Percentiles rank a stretch among this genome's conserved stretches.
Evolutionary conservation across 495 filamentous ascomycete genomes (phyloP).

Genomic region (Aspergillus mulundensis): DNA sequence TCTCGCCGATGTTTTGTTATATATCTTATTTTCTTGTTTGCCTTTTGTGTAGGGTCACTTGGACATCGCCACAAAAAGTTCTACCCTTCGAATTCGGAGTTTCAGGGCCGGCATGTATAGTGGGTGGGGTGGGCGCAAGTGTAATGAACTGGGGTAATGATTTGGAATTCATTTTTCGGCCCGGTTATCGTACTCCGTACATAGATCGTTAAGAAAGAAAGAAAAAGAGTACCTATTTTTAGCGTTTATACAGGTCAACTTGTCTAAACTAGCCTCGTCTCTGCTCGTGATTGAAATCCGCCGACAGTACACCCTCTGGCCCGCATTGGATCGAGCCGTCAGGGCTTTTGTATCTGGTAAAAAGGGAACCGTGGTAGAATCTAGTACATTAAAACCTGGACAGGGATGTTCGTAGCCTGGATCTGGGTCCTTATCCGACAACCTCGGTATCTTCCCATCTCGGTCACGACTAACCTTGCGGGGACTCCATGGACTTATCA

Average conservation of each 20-base stretch:
- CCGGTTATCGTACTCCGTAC: neutral
- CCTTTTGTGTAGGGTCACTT: too few species aligned
- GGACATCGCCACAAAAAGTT: too few species aligned
- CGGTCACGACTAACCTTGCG: neutral
- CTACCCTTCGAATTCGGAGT: neutral
- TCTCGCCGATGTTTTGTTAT: neutral
- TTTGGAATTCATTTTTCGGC: neutral
- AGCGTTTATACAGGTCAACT: slow-evolving; percentile 4
- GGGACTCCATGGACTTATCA: neutral
- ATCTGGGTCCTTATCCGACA: slow-evolving; percentile 20
- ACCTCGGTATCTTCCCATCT: slow-evolving; percentile 8
- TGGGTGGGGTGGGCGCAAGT: slow-evolving; percentile 3
- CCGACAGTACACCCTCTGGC: neutral
- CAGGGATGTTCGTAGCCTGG: neutral
- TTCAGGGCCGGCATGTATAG: slow-evolving; percentile 5
- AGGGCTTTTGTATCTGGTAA: too few species aligned
- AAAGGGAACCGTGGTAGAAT: too few species aligned
- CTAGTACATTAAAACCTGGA: too few species aligned
- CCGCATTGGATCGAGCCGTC: too few species aligned
- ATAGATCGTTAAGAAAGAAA: neutral
- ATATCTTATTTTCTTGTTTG: neutral
- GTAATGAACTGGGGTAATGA: slow-evolving; percentile 10
- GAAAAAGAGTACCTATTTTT: neutral
- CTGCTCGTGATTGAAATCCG: slow-evolving; percentile 15
- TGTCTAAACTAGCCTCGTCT: neutral